Evolutionary conservation across 2,329 filamentous ascomycete genomes (phyloP).

Genomic region (Cladosporium sp.): DNA sequence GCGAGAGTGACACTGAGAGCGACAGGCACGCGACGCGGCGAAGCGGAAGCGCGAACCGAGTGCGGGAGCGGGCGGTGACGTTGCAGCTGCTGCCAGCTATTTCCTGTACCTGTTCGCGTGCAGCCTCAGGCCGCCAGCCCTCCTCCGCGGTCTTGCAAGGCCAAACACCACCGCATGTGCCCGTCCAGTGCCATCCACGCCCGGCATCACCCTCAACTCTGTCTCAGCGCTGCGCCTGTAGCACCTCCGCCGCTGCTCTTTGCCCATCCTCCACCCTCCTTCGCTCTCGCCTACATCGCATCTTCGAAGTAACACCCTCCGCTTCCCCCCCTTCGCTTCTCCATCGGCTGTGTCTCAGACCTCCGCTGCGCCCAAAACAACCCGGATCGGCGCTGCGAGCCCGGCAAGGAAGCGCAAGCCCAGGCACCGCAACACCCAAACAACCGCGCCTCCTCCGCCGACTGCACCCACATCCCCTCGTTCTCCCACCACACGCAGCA

Average conservation of each 20-base stretch:
- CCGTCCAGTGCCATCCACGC: too few species aligned
- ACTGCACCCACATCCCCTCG: neutral
- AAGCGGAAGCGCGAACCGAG: too few species aligned
- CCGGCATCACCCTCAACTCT: neutral
- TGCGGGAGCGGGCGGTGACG: too few species aligned
- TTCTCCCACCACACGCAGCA: neutral
- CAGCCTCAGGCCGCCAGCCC: neutral
- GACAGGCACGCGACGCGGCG: too few species aligned
- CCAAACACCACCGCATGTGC: neutral
- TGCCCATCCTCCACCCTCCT: too few species aligned
- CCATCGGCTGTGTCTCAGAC: slow-evolving; percentile 7
- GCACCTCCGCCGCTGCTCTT: neutral
- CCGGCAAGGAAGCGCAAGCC: neutral
- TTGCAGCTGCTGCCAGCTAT: too few species aligned
- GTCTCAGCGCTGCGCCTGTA: neutral
- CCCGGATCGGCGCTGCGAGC: slow-evolving; percentile 4
- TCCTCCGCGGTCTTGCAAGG: neutral
- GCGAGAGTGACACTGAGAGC: too few species aligned
- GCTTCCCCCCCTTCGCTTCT: neutral
- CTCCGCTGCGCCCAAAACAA: slow-evolving; percentile 5
- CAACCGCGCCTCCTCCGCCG: neutral
- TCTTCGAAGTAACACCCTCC: neutral
- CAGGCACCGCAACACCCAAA: neutral
- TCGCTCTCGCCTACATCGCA: neutral
- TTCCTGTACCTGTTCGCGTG: too few species aligned